These are phyloP conservation scores for Canavalia gladiata DNA, from an alignment of 306 rosid genomes.

Conservation along the genomic window DNA sequence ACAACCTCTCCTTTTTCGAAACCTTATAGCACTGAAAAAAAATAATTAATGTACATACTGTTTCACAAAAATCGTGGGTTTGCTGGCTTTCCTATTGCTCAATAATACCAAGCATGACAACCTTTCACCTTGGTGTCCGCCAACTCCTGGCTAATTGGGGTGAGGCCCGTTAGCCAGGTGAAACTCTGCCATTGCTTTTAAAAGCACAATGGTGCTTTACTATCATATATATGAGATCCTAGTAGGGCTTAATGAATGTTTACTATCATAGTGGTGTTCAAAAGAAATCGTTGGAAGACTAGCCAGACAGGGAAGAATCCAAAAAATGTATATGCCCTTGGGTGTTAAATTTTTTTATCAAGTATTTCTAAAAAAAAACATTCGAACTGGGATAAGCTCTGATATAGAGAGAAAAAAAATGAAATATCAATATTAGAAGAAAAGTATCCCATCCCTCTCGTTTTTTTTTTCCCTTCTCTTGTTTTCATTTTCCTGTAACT, in stretches of 20 bases:
- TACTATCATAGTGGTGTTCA: not conserved
- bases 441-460: no score
- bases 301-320: not conserved
- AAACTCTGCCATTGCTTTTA: no score
- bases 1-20: not conserved
- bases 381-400: not conserved
- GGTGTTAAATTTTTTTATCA: not conserved
- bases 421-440: no score
- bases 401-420: not conserved
- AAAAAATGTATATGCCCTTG: not conserved
- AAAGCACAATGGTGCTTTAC: not conserved
- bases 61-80: not conserved
- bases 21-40: not conserved
- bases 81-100: not conserved
- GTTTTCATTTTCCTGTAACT: not conserved
- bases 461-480: not conserved
- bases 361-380: not conserved
- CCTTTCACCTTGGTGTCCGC: not conserved
- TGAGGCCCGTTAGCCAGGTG: no score
- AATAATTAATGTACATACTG: not conserved
- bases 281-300: not conserved
- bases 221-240: not conserved
- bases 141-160: not conserved
- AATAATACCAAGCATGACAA: not conserved
- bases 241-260: not conserved